Base-by-base conservation (phyloP, 441 rosid species). In the Adansonia grandidieri region DNA sequence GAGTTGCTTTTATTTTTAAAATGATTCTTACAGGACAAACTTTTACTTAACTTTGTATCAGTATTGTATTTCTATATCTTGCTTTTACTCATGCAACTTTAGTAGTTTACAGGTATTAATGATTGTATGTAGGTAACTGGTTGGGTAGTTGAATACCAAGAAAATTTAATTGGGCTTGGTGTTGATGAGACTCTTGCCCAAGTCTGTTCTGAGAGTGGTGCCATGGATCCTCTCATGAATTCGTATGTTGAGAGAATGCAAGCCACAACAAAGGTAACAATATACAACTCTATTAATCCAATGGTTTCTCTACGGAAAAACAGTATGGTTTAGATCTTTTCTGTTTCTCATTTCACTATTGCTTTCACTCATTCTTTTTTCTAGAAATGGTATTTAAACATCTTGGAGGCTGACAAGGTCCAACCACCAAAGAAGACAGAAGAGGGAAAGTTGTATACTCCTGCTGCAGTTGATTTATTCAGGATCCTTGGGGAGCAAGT, bases 111-210 rank as follows among this genome's bases (percentile, higher is more conserved):
- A 48, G 71, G 76, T 85, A 44, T 85, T 83, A 68, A 63, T 84
- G 78, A 75, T 50, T 84, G 77, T 74, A 68, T 78, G 67, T 81
- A 97, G 98, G 98, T 97, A 14, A 97, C 98, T 81, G 96, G 99
- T 72, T 97, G 99, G 99, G 98, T 95, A 19, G 98, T 97, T 81
- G 98, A 95, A 79, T 97, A 92, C 87, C 99, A 97, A 92, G 98
- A 97, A 67, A 97, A 87, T 88, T 82, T 95, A 80, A 90, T 97
- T 80, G 99, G 91, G 61, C 99, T 97, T 84, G 99, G 99, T 72
- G 98, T 97, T 86, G 98, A 95, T 82, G 99, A 97, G 81, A 85
- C 97, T 67, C 92, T 97, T 70, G 98, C 99, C 80, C 98, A 97
- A 92, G 98, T 95, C 82, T 95, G 98, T 86, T 97, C 99, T 1